Evolutionary conservation across 805 yeast genomes (phyloP).

Genomic region (Ascoidea asiatica): DNA sequence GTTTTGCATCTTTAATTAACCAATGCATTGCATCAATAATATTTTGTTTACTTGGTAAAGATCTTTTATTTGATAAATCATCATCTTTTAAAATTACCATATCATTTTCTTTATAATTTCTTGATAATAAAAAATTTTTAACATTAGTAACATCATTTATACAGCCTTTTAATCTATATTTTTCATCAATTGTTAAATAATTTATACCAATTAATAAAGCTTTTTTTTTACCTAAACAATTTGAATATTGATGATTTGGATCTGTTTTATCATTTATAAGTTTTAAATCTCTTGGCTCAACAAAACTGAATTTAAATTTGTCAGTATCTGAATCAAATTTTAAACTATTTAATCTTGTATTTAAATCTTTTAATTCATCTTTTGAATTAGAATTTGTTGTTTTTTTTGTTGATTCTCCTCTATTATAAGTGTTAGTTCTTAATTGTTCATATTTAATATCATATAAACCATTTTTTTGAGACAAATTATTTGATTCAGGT

Average conservation of each 20-base stretch:
- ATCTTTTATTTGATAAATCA: slow-evolving; percentile 22
- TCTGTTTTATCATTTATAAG: too few species aligned
- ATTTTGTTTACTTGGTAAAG: slow-evolving; percentile 48
- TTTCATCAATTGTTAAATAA: slow-evolving; percentile 50
- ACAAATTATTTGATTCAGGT: too few species aligned
- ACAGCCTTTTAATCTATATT: slow-evolving; percentile 47
- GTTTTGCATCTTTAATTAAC: slow-evolving; percentile 52
- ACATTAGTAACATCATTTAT: slow-evolving; percentile 52
- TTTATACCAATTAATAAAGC: slow-evolving; percentile 61
- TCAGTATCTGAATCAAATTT: too few species aligned
- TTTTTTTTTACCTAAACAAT: slow-evolving; percentile 48
- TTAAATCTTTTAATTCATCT: background rate
- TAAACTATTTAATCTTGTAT: too few species aligned
- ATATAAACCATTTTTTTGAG: too few species aligned
- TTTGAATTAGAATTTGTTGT: background rate
- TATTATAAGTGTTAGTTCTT: too few species aligned
- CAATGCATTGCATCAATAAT: slow-evolving; percentile 61
- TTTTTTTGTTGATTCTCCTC: background rate
- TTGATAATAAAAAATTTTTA: slow-evolving; percentile 20
- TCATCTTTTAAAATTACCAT: slow-evolving; percentile 42
- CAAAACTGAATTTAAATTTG: too few species aligned
- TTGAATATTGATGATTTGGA: slow-evolving; percentile 54
- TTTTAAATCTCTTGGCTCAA: too few species aligned
- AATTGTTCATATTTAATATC: too few species aligned
- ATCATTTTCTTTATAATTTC: slow-evolving; percentile 17